A percentile compares a stretch with the other conserved stretches of the same genome.
phyloP scores from a whole-genome alignment of 108 stramenopile species.

The Epithemia pelagica region DNA sequence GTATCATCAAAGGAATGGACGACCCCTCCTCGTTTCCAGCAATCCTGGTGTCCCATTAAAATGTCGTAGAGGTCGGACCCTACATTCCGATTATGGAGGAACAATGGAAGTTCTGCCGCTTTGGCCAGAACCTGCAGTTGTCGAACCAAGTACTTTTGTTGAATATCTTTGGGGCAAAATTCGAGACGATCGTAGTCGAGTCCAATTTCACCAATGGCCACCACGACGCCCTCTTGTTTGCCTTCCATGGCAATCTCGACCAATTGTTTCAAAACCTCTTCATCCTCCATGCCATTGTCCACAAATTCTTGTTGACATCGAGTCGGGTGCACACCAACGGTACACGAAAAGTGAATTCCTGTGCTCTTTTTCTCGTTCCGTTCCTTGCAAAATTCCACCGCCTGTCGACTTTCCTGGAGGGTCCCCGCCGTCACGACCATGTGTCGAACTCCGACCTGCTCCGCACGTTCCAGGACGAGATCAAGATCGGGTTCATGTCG shows the following conservation, averaged over 20 bases:
- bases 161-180: conserved; percentile 79
- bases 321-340: conserved; percentile 95
- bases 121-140: conserved; percentile 64
- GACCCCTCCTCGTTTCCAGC: conserved; percentile 43
- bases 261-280: conserved; percentile 37
- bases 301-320: conserved; percentile 79
- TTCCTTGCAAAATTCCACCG: conserved; percentile 22
- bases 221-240: conserved; percentile 49
- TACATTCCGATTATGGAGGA: conserved; percentile 91
- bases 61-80: conserved; percentile 70
- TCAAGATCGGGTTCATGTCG: conserved; percentile 86
- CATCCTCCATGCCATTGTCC: conserved; percentile 15
- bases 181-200: conserved; percentile 93
- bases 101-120: conserved; percentile 67
- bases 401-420: conserved; percentile 53
- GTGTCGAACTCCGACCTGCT: conserved; percentile 41
- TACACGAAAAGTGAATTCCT: conserved; percentile 48
- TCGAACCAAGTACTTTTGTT: conserved; percentile 65
- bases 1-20: conserved; percentile 90
- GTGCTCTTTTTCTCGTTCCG: conserved; percentile 7
- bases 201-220: conserved; percentile 93
- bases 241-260: conserved; percentile 41
- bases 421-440: conserved; percentile 79
- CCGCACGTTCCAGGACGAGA: conserved; percentile 73
- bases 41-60: conserved; percentile 40